Evolutionary conservation across 75 land plant species (phyloP), one percentile per base, ranked within the genome.

Genomic region (Adiantum capillusveneris): DNA sequence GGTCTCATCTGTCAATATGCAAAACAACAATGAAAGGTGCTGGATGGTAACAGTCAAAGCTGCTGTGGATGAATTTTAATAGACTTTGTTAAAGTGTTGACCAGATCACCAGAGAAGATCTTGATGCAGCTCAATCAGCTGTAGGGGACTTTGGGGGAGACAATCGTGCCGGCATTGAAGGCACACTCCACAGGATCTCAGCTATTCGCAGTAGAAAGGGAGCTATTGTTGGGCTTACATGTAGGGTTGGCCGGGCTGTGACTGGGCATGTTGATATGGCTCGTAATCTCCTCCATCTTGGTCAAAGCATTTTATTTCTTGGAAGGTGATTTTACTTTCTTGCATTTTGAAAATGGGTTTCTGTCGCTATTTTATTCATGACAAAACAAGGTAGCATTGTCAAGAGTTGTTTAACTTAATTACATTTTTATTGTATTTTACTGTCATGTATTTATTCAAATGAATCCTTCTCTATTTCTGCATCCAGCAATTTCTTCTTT

Each of bases 101-200:
- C 13, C 58, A 87, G 91, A 69, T 87, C 29, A 80, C 84, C 19
- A 46, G 69, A 12, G 42, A 75, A 60, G 87, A 87, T 44, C 58
- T 87, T 62, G 81, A 80, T 59, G 69, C 71, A 53, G 86, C 84
- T 26, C 73, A 83, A 51, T 67, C 65, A 45, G 72, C 81, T 49
- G 71, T 85, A 43, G 85, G 88, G 25, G 85, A 81, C 42, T 85
- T 85, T 76, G 88, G 85, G 21, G 73, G 82, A 26, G 85, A 85
- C 68, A 85, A 85, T 56, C 64, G 88, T 64, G 88, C 85, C 26
- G 88, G 85, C 29, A 85, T 85, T 57, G 88, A 85, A 43, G 88
- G 88, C 26, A 85, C 88, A 24, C 60, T 85, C 24, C 88, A 85
- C 58, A 69, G 88, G 31, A 85, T 85, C 60, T 85, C 88, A 54